Conservation (phyloP, 169 alveolate species). For the Plasmodium gonderi region DNA sequence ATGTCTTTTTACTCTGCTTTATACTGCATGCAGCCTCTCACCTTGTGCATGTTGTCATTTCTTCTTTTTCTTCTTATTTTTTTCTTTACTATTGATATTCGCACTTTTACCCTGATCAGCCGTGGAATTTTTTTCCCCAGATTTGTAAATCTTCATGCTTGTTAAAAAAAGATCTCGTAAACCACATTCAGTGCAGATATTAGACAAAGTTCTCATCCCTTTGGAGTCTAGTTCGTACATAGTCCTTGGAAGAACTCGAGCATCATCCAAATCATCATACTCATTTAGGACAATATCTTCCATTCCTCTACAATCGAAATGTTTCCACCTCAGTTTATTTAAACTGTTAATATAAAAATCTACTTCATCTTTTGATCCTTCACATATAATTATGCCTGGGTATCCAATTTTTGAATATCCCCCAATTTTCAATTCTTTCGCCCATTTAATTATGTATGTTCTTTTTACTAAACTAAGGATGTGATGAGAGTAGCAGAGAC, state of each 20-base stretch:
- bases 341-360: constrained; percentile 79
- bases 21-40: too few relatives aligned
- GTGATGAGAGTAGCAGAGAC: constrained; percentile 80
- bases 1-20: too few relatives aligned
- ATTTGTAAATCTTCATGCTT: constrained; percentile 79
- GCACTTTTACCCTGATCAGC: background rate
- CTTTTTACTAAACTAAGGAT: constrained; percentile 77
- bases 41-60: background rate
- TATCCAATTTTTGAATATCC: constrained; percentile 83
- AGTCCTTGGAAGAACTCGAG: constrained; percentile 74
- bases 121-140: background rate
- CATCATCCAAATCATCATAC: constrained; percentile 54
- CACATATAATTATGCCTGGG: constrained; percentile 82
- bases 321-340: constrained; percentile 82
- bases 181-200: constrained; percentile 78
- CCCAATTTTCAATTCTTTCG: constrained; percentile 79
- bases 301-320: constrained; percentile 81
- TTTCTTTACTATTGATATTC: background rate
- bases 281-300: constrained; percentile 62
- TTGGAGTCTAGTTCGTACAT: constrained; percentile 78
- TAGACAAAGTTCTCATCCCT: constrained; percentile 78
- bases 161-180: constrained; percentile 78
- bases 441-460: constrained; percentile 78
- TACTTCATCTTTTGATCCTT: constrained; percentile 81
- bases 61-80: constrained; percentile 25